Percentiles rank a stretch among this genome's conserved stretches.
Conservation (phyloP, 2,329 filamentous ascomycete species). For the Pseudocercospora cruenta region DNA sequence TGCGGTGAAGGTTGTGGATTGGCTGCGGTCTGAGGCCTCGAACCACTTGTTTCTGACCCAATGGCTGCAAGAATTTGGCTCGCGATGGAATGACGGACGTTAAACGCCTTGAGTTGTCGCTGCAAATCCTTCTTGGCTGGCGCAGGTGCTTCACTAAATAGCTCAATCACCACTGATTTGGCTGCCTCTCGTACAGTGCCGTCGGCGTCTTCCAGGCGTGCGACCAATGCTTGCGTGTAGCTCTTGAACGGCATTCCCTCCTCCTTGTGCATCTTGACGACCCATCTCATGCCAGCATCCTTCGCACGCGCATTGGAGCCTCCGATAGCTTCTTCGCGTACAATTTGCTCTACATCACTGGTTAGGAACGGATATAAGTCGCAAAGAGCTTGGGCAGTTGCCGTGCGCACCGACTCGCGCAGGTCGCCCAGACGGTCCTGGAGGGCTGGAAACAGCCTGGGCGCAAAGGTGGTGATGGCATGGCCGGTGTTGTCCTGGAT, state of each 20-base stretch:
- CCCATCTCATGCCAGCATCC: slow-evolving; percentile 82
- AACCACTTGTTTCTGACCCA: slow-evolving; percentile 50
- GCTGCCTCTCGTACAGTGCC: slow-evolving; percentile 83
- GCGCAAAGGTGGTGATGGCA: slow-evolving; percentile 66
- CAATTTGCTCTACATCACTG: slow-evolving; percentile 75
- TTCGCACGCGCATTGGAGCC: slow-evolving; percentile 84
- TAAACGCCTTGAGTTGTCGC: slow-evolving; percentile 79
- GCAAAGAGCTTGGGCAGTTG: slow-evolving; percentile 74
- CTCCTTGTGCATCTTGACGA: slow-evolving; percentile 82
- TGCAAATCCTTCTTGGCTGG: slow-evolving; percentile 87
- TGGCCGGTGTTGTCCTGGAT: slow-evolving; percentile 80
- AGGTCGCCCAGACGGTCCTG: slow-evolving; percentile 85
- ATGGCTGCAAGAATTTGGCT: slow-evolving; percentile 78
- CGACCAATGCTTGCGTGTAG: slow-evolving; percentile 82
- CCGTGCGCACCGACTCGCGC: slow-evolving; percentile 79
- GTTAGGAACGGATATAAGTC: slow-evolving; percentile 75
- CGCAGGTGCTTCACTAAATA: slow-evolving; percentile 81
- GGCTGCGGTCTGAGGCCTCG: slow-evolving; percentile 34
- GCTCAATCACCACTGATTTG: slow-evolving; percentile 79
- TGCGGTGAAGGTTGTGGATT: slow-evolving; percentile 34
- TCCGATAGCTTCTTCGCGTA: slow-evolving; percentile 76
- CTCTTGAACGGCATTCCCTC: slow-evolving; percentile 77
- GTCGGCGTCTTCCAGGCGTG: slow-evolving; percentile 87
- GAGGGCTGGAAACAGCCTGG: slow-evolving; percentile 72
- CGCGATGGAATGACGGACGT: slow-evolving; percentile 84